These are phyloP conservation scores for Nannizziopsis arthrosporioides DNA, from an alignment of 2,329 filamentous ascomycete genomes.

Conservation along the genomic window DNA sequence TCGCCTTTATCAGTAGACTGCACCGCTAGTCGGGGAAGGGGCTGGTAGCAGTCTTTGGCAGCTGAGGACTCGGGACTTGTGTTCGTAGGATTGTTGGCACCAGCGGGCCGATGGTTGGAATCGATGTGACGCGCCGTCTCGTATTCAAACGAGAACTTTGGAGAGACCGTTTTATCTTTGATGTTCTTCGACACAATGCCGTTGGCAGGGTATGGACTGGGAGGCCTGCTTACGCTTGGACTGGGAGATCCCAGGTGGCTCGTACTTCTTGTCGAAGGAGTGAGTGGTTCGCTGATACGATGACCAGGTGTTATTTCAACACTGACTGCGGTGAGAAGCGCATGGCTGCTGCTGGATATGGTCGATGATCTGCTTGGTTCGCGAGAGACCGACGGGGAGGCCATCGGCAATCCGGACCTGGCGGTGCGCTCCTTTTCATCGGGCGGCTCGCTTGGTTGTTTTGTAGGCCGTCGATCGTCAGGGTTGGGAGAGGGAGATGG, in stretches of 20 bases:
- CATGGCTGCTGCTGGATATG: neutral
- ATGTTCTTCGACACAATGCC: neutral
- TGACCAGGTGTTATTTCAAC: neutral
- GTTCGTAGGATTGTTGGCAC: neutral
- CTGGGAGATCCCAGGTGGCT: neutral
- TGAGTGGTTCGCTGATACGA: neutral
- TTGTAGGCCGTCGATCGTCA: too few species aligned
- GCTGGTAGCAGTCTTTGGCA: neutral
- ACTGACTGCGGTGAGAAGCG: constrained; percentile 1
- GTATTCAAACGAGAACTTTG: constrained; percentile 6
- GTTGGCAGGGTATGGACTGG: neutral
- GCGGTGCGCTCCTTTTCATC: neutral
- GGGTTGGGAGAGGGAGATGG: too few species aligned
- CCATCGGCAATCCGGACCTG: neutral
- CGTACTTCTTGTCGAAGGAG: neutral
- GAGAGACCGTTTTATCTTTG: neutral
- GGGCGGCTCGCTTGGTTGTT: neutral
- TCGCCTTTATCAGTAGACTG: neutral
- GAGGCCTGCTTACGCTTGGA: neutral
- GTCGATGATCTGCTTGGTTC: neutral
- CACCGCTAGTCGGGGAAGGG: neutral
- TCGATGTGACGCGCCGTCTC: neutral
- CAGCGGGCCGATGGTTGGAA: neutral
- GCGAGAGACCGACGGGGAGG: neutral
- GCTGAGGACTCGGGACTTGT: neutral